These are phyloP conservation scores for Penicillium nordicum DNA, from an alignment of 2,329 filamentous ascomycete species.

Conservation along the genomic window DNA sequence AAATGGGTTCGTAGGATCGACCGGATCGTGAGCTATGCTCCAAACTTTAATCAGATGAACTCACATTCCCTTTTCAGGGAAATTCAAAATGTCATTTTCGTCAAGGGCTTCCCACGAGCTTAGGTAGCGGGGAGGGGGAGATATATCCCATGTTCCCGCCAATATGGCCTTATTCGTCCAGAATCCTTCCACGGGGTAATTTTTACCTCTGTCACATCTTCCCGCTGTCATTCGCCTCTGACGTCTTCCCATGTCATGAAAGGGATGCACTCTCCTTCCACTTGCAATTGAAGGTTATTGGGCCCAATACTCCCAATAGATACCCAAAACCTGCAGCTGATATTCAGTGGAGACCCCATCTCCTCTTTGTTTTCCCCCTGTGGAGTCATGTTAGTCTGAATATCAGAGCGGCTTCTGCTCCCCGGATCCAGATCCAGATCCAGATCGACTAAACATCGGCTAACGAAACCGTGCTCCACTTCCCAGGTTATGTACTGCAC, in stretches of 20 bases:
- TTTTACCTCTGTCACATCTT: background rate
- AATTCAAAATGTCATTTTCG: background rate
- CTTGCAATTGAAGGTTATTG: background rate
- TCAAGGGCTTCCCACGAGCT: background rate
- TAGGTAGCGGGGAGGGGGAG: background rate
- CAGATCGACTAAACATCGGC: conserved; percentile 5
- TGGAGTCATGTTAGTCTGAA: background rate
- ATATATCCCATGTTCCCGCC: background rate
- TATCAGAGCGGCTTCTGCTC: background rate
- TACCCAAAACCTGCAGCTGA: conserved; percentile 5
- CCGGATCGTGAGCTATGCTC: background rate
- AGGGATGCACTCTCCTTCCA: background rate
- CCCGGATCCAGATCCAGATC: conserved; percentile 7
- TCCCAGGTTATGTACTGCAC: background rate
- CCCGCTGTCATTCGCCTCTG: background rate
- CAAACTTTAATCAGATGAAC: background rate
- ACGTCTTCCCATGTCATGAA: background rate
- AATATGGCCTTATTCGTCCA: background rate
- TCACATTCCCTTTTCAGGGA: background rate
- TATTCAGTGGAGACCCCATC: background rate
- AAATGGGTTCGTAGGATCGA: conserved; percentile 3
- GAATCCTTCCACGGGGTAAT: background rate
- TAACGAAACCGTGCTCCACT: conserved; percentile 6
- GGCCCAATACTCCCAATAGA: background rate
- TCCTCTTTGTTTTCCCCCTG: background rate